Base-by-base conservation (phyloP, 805 yeast genomes). In the Candida broadrunensis region DNA sequence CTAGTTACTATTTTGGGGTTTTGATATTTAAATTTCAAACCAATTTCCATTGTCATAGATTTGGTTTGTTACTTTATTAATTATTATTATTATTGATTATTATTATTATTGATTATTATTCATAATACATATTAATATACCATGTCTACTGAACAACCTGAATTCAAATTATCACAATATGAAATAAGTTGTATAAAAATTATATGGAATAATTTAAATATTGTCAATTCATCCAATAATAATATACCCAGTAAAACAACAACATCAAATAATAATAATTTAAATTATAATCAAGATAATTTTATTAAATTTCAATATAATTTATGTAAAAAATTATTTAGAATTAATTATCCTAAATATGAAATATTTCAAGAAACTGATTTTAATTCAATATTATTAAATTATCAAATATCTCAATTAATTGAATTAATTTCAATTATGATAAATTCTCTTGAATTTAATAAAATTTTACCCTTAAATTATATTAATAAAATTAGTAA, bases 381-480 rank as follows among this genome's bases (percentile, higher is more conserved):
- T 5, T 41, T 49, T 19, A 44, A 41, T 7, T 17, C 37, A 24
- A 39, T 45, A 5, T 45, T 39, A n/a, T 16, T 41, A 3, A 42
- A 38, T 35, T 54, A 47, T 38, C 58, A 55, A 39, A 36, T 53
- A 7, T 31, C 31, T 24, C 36, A 42, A 8, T 36, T 55, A 39
- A 45, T 56, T 9, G 52, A 55, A 17, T 37, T 54, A 15, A 36
- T 56, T 9, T 39, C 52, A 8, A 35, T 37, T 9, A 44, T 44
- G 31, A 44, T 53, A 17, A 23, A 43, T 38, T 42, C 45, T 26
- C 33, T 51, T n/a, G 48, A 52, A 14, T 33, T 32, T 25, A 48
- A 47, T 35, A 43, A 44, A 20, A 40, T 36, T 14, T 26, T 52
- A 16, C 53, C 55, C 11, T 23, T 30, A 27, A 9, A 14, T 12